These are phyloP conservation scores for Trichoderma afroharzianum DNA, from an alignment of 2,329 filamentous ascomycete species.

Conservation along the genomic window DNA sequence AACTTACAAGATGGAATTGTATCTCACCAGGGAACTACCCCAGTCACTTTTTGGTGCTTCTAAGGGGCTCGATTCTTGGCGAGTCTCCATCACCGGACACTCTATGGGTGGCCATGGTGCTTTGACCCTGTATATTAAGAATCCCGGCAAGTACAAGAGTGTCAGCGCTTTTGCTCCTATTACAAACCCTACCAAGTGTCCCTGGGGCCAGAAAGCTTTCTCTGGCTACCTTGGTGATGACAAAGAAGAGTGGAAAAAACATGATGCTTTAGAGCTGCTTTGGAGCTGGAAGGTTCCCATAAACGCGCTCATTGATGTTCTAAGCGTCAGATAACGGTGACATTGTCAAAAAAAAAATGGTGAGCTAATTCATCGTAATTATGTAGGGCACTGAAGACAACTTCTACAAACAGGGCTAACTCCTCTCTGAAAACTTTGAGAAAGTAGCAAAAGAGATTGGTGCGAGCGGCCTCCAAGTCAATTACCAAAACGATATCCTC, in stretches of 20 bases:
- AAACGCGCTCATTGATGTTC: conserved; percentile 82
- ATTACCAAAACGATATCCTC: conserved; percentile 59
- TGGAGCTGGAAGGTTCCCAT: conserved; percentile 68
- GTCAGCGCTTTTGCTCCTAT: conserved; percentile 91
- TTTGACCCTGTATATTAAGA: conserved; percentile 84
- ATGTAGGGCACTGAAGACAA: conserved; percentile 81
- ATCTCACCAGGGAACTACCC: conserved; percentile 84
- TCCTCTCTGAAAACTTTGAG: conserved; percentile 90
- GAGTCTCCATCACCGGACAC: conserved; percentile 86
- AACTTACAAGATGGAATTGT: conserved; percentile 92
- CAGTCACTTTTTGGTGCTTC: conserved; percentile 17
- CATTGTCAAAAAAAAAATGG: neutral
- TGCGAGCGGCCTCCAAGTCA: conserved; percentile 64
- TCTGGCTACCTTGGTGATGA: conserved; percentile 80
- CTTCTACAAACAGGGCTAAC: conserved; percentile 91
- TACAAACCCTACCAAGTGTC: conserved; percentile 76
- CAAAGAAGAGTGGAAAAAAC: conserved; percentile 74
- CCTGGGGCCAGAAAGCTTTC: conserved; percentile 97
- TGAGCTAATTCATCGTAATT: neutral
- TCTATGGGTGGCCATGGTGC: conserved; percentile 98
- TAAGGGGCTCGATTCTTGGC: conserved; percentile 60
- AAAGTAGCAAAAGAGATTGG: conserved; percentile 74
- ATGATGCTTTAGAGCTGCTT: conserved; percentile 89
- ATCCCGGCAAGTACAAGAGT: conserved; percentile 84
- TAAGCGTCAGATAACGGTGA: conserved; percentile 30